Conservation (phyloP, 2,329 filamentous ascomycete genomes). For the Talaromyces sp. region DNA sequence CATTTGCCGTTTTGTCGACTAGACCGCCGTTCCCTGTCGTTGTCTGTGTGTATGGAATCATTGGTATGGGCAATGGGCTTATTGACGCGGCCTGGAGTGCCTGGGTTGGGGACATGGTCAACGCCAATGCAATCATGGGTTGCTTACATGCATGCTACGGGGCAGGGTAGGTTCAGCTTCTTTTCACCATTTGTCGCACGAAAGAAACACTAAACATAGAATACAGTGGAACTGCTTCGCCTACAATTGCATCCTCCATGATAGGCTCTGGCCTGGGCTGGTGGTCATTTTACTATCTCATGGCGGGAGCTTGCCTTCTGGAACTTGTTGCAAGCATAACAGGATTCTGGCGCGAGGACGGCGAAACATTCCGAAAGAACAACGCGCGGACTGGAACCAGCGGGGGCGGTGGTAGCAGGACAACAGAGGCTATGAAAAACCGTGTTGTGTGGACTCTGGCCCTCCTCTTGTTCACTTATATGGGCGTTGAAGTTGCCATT, state of each 20-base stretch:
- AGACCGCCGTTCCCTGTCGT: slow-evolving; percentile 39
- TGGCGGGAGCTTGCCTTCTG: slow-evolving; percentile 43
- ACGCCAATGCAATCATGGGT: slow-evolving; percentile 48
- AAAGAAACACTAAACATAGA: neutral
- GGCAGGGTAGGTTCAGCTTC: slow-evolving; percentile 71
- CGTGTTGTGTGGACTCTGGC: slow-evolving; percentile 62
- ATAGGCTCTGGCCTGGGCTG: slow-evolving; percentile 57
- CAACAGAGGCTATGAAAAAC: slow-evolving; percentile 21
- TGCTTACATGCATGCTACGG: slow-evolving; percentile 50
- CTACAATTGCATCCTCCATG: slow-evolving; percentile 67
- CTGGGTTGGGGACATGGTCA: slow-evolving; percentile 66
- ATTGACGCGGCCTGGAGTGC: slow-evolving; percentile 54
- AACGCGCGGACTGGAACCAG: neutral
- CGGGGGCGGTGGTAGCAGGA: neutral
- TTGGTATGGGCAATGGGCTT: slow-evolving; percentile 38
- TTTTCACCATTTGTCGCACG: slow-evolving; percentile 38
- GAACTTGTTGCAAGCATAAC: neutral
- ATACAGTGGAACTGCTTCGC: slow-evolving; percentile 60
- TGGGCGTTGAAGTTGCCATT: slow-evolving; percentile 62
- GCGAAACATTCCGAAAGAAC: neutral
- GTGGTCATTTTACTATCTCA: slow-evolving; percentile 72
- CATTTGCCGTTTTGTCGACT: neutral
- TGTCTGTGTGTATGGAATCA: slow-evolving; percentile 35
- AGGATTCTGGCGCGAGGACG: neutral
- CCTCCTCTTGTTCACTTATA: slow-evolving; percentile 65